Evolutionary conservation across 2,329 filamentous ascomycete species (phyloP).

Genomic region (Rhynchosporium agropyri): DNA sequence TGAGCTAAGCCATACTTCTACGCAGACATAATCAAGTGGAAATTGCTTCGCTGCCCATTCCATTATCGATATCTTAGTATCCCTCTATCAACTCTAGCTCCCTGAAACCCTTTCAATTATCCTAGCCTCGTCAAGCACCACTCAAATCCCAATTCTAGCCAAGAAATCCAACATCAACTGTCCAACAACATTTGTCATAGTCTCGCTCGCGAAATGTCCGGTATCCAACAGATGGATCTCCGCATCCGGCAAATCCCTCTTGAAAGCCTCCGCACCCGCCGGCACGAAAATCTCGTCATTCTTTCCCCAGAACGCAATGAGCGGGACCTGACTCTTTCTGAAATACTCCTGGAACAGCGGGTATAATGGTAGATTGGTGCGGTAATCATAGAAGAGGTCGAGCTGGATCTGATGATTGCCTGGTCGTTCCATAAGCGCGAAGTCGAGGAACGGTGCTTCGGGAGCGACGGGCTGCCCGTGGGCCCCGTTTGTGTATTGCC

Average conservation of each 20-base stretch:
- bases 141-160: constrained; percentile 33
- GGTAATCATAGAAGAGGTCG: constrained; percentile 60
- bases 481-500: constrained; percentile 34
- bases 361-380: constrained; percentile 57
- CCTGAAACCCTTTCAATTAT: no score
- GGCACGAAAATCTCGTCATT: constrained; percentile 56
- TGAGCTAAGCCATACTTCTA: no score
- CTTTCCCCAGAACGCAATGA: constrained; percentile 62
- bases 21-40: no score
- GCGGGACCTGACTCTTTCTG: constrained; percentile 51
- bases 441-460: constrained; percentile 49
- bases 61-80: no score
- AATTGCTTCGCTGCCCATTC: no score
- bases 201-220: constrained; percentile 55
- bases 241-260: constrained; percentile 51
- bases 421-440: constrained; percentile 52
- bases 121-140: background rate
- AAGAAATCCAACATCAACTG: constrained; percentile 36
- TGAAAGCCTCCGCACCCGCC: constrained; percentile 56
- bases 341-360: constrained; percentile 59
- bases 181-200: constrained; percentile 30
- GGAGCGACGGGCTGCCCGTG: constrained; percentile 25
- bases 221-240: constrained; percentile 56
- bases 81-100: no score
- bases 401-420: constrained; percentile 57